Base-by-base conservation (phyloP, 139 green algal species). In the Haematococcus lacustris region DNA sequence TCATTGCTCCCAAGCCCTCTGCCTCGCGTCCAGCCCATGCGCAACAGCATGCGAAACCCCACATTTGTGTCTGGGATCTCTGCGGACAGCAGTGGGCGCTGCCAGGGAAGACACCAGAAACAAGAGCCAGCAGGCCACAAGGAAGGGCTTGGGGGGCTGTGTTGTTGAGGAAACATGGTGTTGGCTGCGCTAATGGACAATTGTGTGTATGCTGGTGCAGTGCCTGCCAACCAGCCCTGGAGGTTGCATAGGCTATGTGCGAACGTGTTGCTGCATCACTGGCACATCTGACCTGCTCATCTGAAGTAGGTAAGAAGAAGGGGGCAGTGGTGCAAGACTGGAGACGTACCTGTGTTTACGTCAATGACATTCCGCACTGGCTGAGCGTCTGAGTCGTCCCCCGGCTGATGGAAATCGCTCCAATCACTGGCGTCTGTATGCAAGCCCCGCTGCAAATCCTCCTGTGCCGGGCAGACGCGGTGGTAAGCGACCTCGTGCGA, bases 1-100 rank as follows among this genome's bases (percentile, higher is more conserved):
- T 91, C 87, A 3, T 89, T 78, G 13, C 76, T 74, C 6, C 91
- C 91, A 1, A 96, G 83, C 0, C 91, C 91, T 62, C 78, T 86
- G 33, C 91, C 91, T 7, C 50, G 77, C 39, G 73, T 83, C 91
- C 91, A 97, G 6, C 91, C 91, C 91, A 97, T 90, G 30, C 84
- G 85, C 70, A 88, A 80, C 72, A 97, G 79, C 80, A 97, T 75
- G 40, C 80, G 74, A 76, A 85, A 97, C 39, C 91, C 92, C 6
- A 89, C 80, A 76, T 97, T 97, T 51, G 33, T 59, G 0, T 71
- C 69, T 21, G 66, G 65, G 40, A 84, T 70, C 67, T 72, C 67
- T 72, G 67, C 67, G 47, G 25, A n/a, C 28, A 30, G 17, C 28
- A 13, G 9, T 33, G 17, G 25, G 17, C 57, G 25, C 25, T 30